Base-by-base conservation (phyloP, 2,329 filamentous ascomycete species). In the Colletotrichum musae region DNA sequence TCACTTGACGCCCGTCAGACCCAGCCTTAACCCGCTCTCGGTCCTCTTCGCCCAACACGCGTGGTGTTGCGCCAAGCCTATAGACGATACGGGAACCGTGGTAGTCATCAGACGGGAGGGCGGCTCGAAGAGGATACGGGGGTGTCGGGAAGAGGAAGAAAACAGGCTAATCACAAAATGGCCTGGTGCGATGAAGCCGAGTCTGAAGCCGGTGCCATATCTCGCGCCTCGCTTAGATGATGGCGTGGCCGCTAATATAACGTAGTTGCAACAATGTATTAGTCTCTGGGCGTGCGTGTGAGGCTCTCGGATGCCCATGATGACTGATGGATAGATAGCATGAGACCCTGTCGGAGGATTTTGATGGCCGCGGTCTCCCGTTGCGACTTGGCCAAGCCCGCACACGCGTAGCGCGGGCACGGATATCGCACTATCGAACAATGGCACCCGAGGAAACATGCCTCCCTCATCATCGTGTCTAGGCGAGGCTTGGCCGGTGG, bases 391-490 rank as follows among this genome's bases (percentile, higher is more conserved):
- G 4, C 12, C n/a, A 21, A 24, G 45, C 45, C 16, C 7, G 5
- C 36, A n/a, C 18, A 21, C 4, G 43, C 43, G 18, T 64, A 58
- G 64, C 62, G 62, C 5, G 47, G 50, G 36, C 56, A 60, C 62
- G 50, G 66, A 52, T 57, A 41, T 12, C 56, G 39, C 54, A 57
- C 66, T 69, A 69, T 61, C 57, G 66, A 36, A 51, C 62, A 45
- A 66, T 57, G 62, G 47, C 16, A 43, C 12, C 18, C 18, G 47
- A 7, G 16, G 13, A 24, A 41, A 47, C 41, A 43, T 60, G 2
- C n/a, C 12, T 15, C 16, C 15, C 21, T 63, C 12, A 21, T 62
- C n/a, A 24, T 28, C 24, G 47, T 36, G 18, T 41, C 39, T 58
- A 48, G 43, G 18, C 45, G 50, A 58, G 41, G 16, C 16, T 43